These are phyloP conservation scores for Alternaria infectoria DNA, from an alignment of 2,329 filamentous ascomycete species.

Conservation along the genomic window DNA sequence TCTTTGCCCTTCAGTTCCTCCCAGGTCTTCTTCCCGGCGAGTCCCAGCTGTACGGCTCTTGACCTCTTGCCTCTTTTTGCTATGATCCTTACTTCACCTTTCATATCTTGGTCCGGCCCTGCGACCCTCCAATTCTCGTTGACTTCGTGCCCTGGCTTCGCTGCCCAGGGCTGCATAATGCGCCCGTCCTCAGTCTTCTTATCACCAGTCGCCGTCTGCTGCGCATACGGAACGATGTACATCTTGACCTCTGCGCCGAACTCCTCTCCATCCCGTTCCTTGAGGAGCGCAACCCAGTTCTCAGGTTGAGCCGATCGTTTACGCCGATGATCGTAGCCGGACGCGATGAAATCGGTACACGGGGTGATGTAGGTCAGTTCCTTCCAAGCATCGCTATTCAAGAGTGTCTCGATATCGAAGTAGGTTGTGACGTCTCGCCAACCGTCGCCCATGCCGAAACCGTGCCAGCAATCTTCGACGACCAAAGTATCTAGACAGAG, in stretches of 20 bases:
- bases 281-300: slow-evolving; percentile 39
- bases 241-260: slow-evolving; percentile 42
- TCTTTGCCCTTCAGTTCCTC: slow-evolving; percentile 37
- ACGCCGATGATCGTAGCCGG: slow-evolving; percentile 38
- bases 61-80: slow-evolving; percentile 39
- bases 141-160: slow-evolving; percentile 38
- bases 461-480: slow-evolving; percentile 46
- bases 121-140: slow-evolving; percentile 36
- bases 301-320: slow-evolving; percentile 39
- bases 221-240: slow-evolving; percentile 36
- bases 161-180: slow-evolving; percentile 36
- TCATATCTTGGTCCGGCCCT: slow-evolving; percentile 37
- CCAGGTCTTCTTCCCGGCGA: slow-evolving; percentile 38
- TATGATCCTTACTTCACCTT: slow-evolving; percentile 41
- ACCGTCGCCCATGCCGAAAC: slow-evolving; percentile 40
- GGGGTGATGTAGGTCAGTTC: slow-evolving; percentile 41
- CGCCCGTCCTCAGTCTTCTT: slow-evolving; percentile 23
- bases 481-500: slow-evolving; percentile 40
- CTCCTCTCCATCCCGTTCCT: slow-evolving; percentile 37
- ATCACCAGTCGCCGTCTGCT: slow-evolving; percentile 18
- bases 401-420: slow-evolving; percentile 40
- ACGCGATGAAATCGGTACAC: slow-evolving; percentile 44
- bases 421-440: slow-evolving; percentile 46
- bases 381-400: slow-evolving; percentile 44
- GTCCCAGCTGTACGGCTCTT: slow-evolving; percentile 31